phyloP scores from a whole-genome alignment of 1,284 basidiomycete species.

The Marasmius tenuissimus region DNA sequence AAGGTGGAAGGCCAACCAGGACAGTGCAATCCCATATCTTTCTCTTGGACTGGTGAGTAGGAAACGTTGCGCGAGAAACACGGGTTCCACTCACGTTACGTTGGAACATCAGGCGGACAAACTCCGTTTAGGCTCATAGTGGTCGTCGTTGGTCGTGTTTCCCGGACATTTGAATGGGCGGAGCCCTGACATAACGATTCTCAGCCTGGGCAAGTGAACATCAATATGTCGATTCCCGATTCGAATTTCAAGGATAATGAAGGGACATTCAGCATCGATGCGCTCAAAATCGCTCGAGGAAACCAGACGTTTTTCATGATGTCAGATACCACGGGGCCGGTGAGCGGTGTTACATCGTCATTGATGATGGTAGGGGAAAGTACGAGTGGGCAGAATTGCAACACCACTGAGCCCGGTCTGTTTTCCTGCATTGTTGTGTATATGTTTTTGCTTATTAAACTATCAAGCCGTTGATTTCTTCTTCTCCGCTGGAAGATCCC shows the following conservation, averaged over 20 bases:
- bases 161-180: neutral
- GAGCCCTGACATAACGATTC: neutral
- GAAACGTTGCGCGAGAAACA: neutral
- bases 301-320: neutral
- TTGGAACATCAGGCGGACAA: neutral
- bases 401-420: neutral
- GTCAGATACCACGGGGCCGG: constrained; percentile 1
- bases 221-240: neutral
- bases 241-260: neutral
- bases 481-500: neutral
- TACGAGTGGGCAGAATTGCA: neutral
- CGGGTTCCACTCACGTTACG: neutral
- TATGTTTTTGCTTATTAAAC: neutral
- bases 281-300: neutral
- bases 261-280: neutral
- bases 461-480: neutral
- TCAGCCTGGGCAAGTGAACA: neutral
- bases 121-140: neutral
- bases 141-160: neutral
- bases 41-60: constrained; percentile 1
- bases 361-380: neutral
- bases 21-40: neutral
- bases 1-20: neutral
- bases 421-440: neutral
- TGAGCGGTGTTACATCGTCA: neutral